Evolutionary conservation across 768 basidiomycete genomes (phyloP), one percentile per base, ranked within the genome.

Genomic region (Panellus pusillus): DNA sequence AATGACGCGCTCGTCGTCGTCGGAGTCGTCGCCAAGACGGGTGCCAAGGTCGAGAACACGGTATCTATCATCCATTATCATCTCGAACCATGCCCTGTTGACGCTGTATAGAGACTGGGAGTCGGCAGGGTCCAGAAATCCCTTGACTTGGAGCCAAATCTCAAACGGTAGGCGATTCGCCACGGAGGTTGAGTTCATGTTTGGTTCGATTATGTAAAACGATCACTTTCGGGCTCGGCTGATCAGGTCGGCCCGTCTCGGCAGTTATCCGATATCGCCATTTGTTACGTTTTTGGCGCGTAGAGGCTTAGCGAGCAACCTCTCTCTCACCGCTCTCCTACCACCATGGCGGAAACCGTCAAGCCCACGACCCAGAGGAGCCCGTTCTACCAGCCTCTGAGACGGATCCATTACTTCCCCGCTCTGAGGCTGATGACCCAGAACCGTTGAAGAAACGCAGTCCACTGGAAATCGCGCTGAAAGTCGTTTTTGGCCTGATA

Each of bases 401-500:
- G 36, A 49, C 47, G 0, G 40, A 53, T 17, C 56, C 56, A 5
- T 32, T 57, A 14, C 43, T 57, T 8, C 32, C 47, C 9, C 56
- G 31, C n/a, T 51, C 44, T 31, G 47, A 57, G 8, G 31, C 55
- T 2, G 51, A 6, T 3, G 41, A 39, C 20, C 41, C 40, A 6
- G 50, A 48, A 14, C 18, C 45, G 3, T 41, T 42, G 12, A 11
- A 8, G 19, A 44, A 38, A n/a, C 56, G 51, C 27, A 57, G 38
- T 45, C 36, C 35, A 9, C 44, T 36, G 38, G 20, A 49, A 29
- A 13, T 57, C 31, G 46, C n/a, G n/a, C 3, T 50, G 18, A 75
- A 74, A 54, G 57, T 67, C 28, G 47, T 73, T 4, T 57, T 80
- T 27, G 57, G 67, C 7, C 37, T 79, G 2, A 52, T 71, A 3